Evolutionary conservation across 805 yeast species (phyloP).

Genomic region (Candida andamanensis): DNA sequence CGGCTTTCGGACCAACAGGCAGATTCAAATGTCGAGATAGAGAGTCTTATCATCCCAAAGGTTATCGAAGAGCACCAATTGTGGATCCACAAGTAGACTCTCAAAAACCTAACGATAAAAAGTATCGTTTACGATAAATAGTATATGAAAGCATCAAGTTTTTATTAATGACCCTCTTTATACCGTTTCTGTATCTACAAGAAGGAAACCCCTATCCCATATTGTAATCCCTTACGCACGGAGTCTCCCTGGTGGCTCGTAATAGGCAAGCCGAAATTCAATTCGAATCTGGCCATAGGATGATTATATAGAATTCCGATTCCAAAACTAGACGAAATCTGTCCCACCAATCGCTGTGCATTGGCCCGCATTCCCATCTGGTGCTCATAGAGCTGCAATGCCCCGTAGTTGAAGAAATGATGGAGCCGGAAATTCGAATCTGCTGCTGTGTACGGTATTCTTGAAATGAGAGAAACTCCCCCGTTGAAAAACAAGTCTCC

Average conservation of each 20-base stretch:
- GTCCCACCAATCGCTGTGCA: constrained; percentile 1
- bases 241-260: constrained; percentile 41
- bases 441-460: constrained; percentile 35
- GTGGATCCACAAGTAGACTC: constrained; percentile 48
- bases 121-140: no score
- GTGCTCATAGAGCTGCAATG: constrained; percentile 16
- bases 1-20: constrained; percentile 40
- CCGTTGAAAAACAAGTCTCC: constrained; percentile 46
- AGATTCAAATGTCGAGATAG: constrained; percentile 54
- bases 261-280: constrained; percentile 50
- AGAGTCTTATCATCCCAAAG: constrained; percentile 72
- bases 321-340: constrained; percentile 39
- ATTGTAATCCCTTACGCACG: constrained; percentile 49
- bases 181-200: constrained; percentile 25
- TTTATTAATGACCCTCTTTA: constrained; percentile 1
- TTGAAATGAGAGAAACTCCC: constrained; percentile 41
- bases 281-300: constrained; percentile 55
- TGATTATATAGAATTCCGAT: constrained; percentile 49
- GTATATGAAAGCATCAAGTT: background rate
- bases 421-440: constrained; percentile 48
- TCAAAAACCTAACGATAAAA: no score
- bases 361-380: background rate
- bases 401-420: constrained; percentile 45
- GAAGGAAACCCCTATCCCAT: constrained; percentile 57
- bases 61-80: constrained; percentile 58